These are phyloP conservation scores for Iris macrosiphon DNA, from an alignment of 106 monocot species.

Conservation along the genomic window DNA sequence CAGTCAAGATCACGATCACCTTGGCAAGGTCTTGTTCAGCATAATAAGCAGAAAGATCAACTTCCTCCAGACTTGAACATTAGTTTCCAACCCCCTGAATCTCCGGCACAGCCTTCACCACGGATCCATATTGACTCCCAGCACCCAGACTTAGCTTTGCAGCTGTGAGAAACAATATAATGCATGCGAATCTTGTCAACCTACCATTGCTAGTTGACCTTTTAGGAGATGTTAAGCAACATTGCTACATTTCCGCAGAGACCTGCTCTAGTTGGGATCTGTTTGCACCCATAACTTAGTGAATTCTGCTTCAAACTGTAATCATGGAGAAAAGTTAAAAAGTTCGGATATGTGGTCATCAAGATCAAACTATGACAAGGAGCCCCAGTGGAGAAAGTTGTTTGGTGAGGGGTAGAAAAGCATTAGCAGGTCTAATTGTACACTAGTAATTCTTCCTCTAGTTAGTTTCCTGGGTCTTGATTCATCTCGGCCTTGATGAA, in stretches of 20 bases:
- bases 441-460: background rate
- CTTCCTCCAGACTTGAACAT: conserved; percentile 75
- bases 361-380: background rate
- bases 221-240: too few relatives aligned
- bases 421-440: background rate
- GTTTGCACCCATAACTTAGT: background rate
- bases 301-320: background rate
- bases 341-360: background rate
- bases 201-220: background rate
- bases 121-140: conserved; percentile 60
- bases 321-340: background rate
- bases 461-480: background rate
- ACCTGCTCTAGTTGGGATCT: background rate
- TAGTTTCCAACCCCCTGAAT: conserved; percentile 55
- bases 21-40: conserved; percentile 44
- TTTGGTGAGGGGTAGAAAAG: background rate
- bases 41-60: conserved; percentile 41
- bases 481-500: conserved; percentile 6
- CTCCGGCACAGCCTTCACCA: conserved; percentile 58
- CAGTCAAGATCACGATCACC: conserved; percentile 7
- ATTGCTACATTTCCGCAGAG: background rate
- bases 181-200: background rate
- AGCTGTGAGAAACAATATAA: conserved; percentile 36
- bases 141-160: conserved; percentile 92
- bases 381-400: background rate